phyloP scores from a whole-genome alignment of 257 asterid species.

The Sherardia arvensis region DNA sequence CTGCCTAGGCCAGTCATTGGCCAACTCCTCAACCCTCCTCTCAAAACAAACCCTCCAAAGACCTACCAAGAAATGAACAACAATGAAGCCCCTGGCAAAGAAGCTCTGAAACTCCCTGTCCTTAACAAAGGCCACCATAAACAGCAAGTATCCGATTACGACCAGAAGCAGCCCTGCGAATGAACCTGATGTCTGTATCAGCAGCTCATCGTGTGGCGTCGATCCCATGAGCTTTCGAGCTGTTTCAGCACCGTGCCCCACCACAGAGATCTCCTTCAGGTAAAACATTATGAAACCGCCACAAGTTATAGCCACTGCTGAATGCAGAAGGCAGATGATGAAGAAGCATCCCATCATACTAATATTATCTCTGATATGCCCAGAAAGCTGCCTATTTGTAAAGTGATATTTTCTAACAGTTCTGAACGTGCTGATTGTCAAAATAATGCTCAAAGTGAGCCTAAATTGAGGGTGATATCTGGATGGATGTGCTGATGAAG shows the following conservation, averaged over 20 bases:
- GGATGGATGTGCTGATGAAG: conserved; percentile 1
- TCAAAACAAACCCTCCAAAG: conserved; percentile 60
- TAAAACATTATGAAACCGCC: conserved; percentile 59
- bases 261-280: conserved; percentile 37
- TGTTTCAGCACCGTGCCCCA: conserved; percentile 51
- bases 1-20: conserved; percentile 59
- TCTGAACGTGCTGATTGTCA: neutral
- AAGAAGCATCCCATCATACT: conserved; percentile 22
- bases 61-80: conserved; percentile 48
- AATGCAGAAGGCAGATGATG: conserved; percentile 43
- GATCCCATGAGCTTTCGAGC: conserved; percentile 56
- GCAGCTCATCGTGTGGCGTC: conserved; percentile 45
- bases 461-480: neutral
- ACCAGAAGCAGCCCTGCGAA: conserved; percentile 56
- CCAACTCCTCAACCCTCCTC: conserved; percentile 60
- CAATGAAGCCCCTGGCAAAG: conserved; percentile 50
- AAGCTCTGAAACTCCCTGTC: conserved; percentile 57
- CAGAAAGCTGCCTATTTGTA: too few relatives aligned
- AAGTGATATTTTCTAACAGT: too few relatives aligned
- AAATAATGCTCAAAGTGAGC: neutral
- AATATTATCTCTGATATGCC: too few relatives aligned
- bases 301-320: conserved; percentile 31
- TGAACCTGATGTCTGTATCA: conserved; percentile 46
- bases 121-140: conserved; percentile 64
- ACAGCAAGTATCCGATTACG: conserved; percentile 40